Base-by-base conservation (phyloP, 2,329 filamentous ascomycete genomes). In the Colletotrichum sp. region DNA sequence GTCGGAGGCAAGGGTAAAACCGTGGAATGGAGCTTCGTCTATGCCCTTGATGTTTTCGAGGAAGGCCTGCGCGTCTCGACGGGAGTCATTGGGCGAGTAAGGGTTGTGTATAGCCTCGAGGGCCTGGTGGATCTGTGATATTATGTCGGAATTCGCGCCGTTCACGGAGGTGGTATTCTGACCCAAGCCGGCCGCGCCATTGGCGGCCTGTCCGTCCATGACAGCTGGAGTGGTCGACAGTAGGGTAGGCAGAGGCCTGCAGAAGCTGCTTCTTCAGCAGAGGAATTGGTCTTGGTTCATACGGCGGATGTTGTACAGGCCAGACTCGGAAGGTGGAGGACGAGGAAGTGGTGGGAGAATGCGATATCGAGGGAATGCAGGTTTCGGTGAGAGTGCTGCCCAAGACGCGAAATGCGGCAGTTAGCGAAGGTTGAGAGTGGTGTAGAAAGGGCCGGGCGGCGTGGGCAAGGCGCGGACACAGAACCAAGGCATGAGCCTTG, bases 81-180 rank as follows among this genome's bases (percentile, higher is more conserved):
- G 95, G 70, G 94, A 89, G 78, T 94, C 91, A 84, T 98, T 98
- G 78, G 92, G 90, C 55, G 96, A 96, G 76, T 92, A 90, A 13
- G 96, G 92, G 82, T 92, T 93, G 87, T 98, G 96, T 76, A 98
- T 95, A 79, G 97, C 91, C 80, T 97, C 92, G 79, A 99, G 92
- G 55, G 97, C 97, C 81, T 94, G 91, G 81, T 95, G 92, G 78
- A 98, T 97, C 82, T 91, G 92, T 66, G 91, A 86, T 67, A 95
- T 88, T 68, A 90, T 83, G 38, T 85, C 85, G 76, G 84, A 82
- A 78, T 82, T 84, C 77, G 83, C 83, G 78, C 84, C 83, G 79
- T 84, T 84, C 74, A 80, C 81, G 71, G 82, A 80, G 77, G 81
- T 79, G 77, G 74, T 43, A 56, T 66, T 67, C 61, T 75, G 72